A percentile compares a stretch with the other conserved stretches of the same genome.
These are phyloP conservation scores for Plasmodium gallinaceum DNA, from an alignment of 169 alveolate species.

Conservation along the genomic window DNA sequence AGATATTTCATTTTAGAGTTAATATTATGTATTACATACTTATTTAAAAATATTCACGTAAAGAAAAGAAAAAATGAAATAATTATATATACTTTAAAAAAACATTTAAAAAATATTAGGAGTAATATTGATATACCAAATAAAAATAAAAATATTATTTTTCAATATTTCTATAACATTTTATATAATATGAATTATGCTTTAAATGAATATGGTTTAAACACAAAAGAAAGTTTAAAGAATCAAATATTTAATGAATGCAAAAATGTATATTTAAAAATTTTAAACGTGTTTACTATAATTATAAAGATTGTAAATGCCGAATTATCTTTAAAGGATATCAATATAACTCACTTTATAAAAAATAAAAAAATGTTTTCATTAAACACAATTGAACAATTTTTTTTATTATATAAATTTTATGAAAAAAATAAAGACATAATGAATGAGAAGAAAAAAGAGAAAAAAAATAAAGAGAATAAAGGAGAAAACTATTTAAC, in stretches of 20 bases:
- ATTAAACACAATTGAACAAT: conserved; percentile 36
- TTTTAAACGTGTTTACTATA: conserved; percentile 17
- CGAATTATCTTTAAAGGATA: conserved; percentile 9
- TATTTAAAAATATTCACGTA: conserved; percentile 37
- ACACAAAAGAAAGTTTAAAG: conserved; percentile 15
- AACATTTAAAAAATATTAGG: conserved; percentile 5
- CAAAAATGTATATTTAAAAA: conserved; percentile 43
- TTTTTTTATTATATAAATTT: conserved; percentile 37
- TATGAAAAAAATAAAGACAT: conserved; percentile 2
- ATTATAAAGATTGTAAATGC: conserved; percentile 42
- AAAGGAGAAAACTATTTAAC: conserved; percentile 24
- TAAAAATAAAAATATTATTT: not conserved
- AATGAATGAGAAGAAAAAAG: not conserved
- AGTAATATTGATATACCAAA: not conserved
- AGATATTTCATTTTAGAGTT: conserved; percentile 22
- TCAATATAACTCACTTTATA: not conserved
- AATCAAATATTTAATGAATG: conserved; percentile 27
- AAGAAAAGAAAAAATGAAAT: conserved; percentile 22
- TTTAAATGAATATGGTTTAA: conserved; percentile 39
- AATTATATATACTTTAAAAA: conserved; percentile 26
- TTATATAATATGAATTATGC: conserved; percentile 50
- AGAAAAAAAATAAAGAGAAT: conserved; percentile 7
- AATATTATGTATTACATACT: conserved; percentile 13
- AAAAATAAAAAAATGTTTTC: conserved; percentile 16
- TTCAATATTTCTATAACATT: conserved; percentile 28